Evolutionary conservation across 257 asterid species (phyloP).

Genomic region (Nicotiana otophora): DNA sequence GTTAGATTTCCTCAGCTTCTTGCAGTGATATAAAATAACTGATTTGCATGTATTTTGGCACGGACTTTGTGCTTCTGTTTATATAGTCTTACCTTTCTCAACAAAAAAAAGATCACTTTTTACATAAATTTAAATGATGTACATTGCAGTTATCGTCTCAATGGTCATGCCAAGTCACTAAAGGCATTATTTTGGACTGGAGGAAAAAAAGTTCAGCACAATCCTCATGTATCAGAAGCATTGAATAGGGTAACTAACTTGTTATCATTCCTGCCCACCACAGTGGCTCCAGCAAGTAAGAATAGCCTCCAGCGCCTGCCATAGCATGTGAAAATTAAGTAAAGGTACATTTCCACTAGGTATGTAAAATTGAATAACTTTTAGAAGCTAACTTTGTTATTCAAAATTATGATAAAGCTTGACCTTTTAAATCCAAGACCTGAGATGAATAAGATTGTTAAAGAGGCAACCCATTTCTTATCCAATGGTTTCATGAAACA

Average conservation of each 20-base stretch:
- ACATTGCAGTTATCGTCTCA: not conserved
- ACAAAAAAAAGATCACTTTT: not conserved
- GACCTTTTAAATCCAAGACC: not conserved
- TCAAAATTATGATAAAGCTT: not conserved
- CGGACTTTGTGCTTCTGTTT: not conserved
- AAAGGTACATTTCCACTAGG: not conserved
- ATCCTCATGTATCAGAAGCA: not conserved
- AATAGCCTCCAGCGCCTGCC: constrained; percentile 81
- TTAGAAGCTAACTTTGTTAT: not conserved
- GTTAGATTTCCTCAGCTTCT: not conserved
- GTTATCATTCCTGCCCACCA: constrained; percentile 95
- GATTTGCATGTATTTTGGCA: not conserved
- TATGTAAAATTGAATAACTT: not conserved
- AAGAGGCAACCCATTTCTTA: not conserved
- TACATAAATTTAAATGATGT: not conserved
- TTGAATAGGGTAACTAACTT: constrained; percentile 38
- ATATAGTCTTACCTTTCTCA: not conserved
- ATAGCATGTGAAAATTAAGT: not conserved
- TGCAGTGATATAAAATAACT: not conserved
- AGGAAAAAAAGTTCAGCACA: not conserved
- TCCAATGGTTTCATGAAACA: not conserved
- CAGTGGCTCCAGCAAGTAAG: constrained; percentile 72
- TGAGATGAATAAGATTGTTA: not conserved
- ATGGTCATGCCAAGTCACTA: not conserved
- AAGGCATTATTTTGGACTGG: not conserved